Base-by-base conservation (phyloP, 2,329 filamentous ascomycete species). In the Cyphellophora europaea region DNA sequence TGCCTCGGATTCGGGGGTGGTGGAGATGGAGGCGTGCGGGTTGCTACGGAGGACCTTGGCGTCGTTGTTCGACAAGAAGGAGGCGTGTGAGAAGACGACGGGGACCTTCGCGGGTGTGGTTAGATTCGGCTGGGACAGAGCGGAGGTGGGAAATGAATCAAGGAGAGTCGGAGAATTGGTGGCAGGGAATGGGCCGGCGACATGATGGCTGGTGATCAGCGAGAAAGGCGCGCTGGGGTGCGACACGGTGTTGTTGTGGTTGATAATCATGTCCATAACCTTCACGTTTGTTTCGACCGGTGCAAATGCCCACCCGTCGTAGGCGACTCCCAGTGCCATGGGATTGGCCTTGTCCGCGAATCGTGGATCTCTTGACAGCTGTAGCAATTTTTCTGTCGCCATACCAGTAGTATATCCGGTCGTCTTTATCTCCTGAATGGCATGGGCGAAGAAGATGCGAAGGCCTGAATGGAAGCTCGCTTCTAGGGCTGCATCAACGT, bases 1-100 rank as follows among this genome's bases (percentile, higher is more conserved):
- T 59, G 72, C 66, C 45, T 77, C 72, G 0, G 68, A 72, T 46
- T 77, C 74, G 2, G 71, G 70, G 0, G 73, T 76, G 38, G 71
- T 71, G 33, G 69, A 71, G 27, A 77, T 53, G 52, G 68, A 67
- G 33, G 74, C 64, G 51, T 75, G 67, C 2, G 61, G 61, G 0
- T 52, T 40, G 8, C 67, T 66, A 1, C 76, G 59, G 0, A 71
- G 55, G 2, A 51, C 35, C 1, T 56, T 55, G 11, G 66, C 62
- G 0, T 42, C 37, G 1, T 57, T 48, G 0, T 62, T 63, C n/a
- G n/a, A n/a, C n/a, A n/a, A n/a, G n/a, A n/a, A n/a, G n/a, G n/a
- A n/a, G n/a, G n/a, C n/a, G n/a, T n/a, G n/a, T n/a, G n/a, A n/a
- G n/a, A n/a, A n/a, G n/a, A n/a, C n/a, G n/a, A n/a, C 36, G 5